Evolutionary conservation across 1,284 basidiomycete species (phyloP).

Genomic region (Golubevia pallescens): DNA sequence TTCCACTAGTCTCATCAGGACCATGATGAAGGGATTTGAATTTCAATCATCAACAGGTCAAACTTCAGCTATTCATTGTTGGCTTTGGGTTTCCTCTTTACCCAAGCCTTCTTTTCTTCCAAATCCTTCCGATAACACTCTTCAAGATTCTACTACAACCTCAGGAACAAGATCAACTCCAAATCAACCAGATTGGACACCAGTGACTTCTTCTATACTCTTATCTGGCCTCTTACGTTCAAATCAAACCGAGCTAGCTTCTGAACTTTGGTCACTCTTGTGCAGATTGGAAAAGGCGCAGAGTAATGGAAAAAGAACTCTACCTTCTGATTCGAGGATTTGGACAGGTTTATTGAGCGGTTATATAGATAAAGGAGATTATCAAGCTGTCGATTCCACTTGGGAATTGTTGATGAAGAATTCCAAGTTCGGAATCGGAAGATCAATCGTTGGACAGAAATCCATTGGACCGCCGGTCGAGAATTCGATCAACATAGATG

Average conservation of each 20-base stretch:
- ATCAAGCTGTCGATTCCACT: constrained; percentile 22
- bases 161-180: constrained; percentile 23
- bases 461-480: constrained; percentile 1
- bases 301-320: too few relatives aligned
- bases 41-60: constrained; percentile 12
- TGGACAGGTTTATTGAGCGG: too few relatives aligned
- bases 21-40: constrained; percentile 26
- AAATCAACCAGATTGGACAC: constrained; percentile 38
- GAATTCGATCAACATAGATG: constrained; percentile 13
- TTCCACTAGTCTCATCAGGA: constrained; percentile 19
- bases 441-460: neutral
- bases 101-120: neutral
- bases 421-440: neutral
- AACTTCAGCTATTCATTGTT: neutral
- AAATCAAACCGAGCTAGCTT: too few relatives aligned
- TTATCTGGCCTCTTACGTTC: too few relatives aligned
- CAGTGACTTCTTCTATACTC: constrained; percentile 1
- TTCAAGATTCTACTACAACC: constrained; percentile 1
- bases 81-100: constrained; percentile 7
- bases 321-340: too few relatives aligned
- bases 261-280: too few relatives aligned
- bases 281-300: too few relatives aligned
- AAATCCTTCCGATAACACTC: neutral
- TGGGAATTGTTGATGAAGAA: constrained; percentile 26
- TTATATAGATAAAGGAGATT: constrained; percentile 7